Evolutionary conservation across 2,329 filamentous ascomycete species (phyloP), one percentile per base, ranked within the genome.

Genomic region (Bipolaris victoriae): DNA sequence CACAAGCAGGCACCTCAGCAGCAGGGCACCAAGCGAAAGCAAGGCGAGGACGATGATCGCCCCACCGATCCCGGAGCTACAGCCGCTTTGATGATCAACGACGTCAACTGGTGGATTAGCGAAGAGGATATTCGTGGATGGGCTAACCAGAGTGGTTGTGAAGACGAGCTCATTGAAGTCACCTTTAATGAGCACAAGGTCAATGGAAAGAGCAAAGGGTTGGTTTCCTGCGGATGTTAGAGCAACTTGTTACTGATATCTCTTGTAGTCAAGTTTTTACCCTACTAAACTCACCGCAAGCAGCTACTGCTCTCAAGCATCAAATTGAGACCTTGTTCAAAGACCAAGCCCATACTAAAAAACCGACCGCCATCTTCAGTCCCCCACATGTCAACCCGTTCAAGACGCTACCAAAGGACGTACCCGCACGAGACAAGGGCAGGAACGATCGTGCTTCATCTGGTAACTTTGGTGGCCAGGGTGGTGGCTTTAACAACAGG

Each of bases 101-200:
- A 98, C 48, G 82, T 99, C 9, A 90, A 91, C 76, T 99, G 95
- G 95, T 98, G 94, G 94, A 93, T 88, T 29, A 76, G 72, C 2
- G 95, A 99, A 73, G 95, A 99, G 71, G 92, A 98, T 67, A 86
- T 99, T 55, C 90, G 95, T 51, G 90, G 90, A 49, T 97, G 92
- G 91, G 83, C 90, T 22, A 87, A 88, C 64, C 84, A 90, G 63
- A 91, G 90, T n/a, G 86, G 85, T 2, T 91, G 87, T 66, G 95
- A 98, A 75, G 84, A 88, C 44, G 91, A 97, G 70, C 80, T 98
- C 16, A 92, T 91, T 69, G 95, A 98, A 60, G 87, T 99, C 49
- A 97, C 93, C 0, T 99, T 98, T 76, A 97, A 92, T 70, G 95
- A 99, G 76, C 95, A 98, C 78, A 99, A 99, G 76, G 93, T 98